Conservation (phyloP, 2,329 filamentous ascomycete species). For the Curvularia sp. region DNA sequence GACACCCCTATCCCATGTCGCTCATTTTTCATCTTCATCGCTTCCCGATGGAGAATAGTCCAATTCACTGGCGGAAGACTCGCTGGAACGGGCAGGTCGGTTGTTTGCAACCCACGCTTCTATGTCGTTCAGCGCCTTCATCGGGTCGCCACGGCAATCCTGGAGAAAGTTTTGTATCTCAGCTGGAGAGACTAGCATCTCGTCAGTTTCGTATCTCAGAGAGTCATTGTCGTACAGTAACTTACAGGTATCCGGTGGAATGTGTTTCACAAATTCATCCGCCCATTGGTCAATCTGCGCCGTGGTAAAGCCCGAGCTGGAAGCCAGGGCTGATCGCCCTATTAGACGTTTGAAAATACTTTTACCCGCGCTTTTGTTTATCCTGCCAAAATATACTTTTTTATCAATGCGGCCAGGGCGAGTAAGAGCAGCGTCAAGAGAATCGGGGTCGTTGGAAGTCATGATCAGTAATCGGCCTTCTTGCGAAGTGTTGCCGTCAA, state of each 20-base stretch:
- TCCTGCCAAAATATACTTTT: conserved; percentile 74
- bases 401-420: conserved; percentile 74
- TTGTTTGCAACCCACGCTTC: conserved; percentile 33
- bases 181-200: conserved; percentile 32
- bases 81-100: neutral
- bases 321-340: conserved; percentile 32
- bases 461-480: conserved; percentile 81
- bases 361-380: conserved; percentile 27
- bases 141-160: conserved; percentile 35
- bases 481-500: conserved; percentile 80
- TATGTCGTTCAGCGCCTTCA: conserved; percentile 27
- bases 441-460: conserved; percentile 79
- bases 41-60: neutral
- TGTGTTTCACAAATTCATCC: conserved; percentile 31
- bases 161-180: conserved; percentile 44
- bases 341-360: conserved; percentile 44
- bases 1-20: too few relatives aligned
- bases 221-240: neutral
- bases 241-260: conserved; percentile 33
- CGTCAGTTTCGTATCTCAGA: neutral
- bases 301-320: conserved; percentile 25
- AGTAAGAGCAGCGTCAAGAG: conserved; percentile 74
- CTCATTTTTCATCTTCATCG: neutral
- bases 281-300: conserved; percentile 35
- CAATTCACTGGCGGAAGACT: too few relatives aligned